Evolutionary conservation across 306 rosid species (phyloP), one percentile per base, ranked within the genome.

Genomic region (Lagenaria siceraria): DNA sequence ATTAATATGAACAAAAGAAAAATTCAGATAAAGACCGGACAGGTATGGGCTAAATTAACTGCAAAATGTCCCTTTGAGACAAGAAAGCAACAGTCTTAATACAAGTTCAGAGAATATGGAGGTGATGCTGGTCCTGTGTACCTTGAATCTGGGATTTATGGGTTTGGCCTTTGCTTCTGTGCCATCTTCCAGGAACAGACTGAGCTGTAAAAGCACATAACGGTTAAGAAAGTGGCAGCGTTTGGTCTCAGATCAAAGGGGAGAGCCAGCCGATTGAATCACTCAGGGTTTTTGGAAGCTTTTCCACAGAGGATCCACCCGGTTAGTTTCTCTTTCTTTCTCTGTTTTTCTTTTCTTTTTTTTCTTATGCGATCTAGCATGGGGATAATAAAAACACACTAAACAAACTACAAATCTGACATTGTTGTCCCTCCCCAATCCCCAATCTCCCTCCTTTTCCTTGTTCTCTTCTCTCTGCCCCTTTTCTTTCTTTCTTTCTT

Each of bases 171-270:
- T 81, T 83, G 74, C 56, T 53, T 80, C 60, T 77, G 84, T 88
- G 89, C 52, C 91, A 84, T 89, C 74, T 85, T 82, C 70, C 46
- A 81, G 88, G 81, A 84, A 81, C 97, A 87, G 53, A 83, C 86
- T 80, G 89, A 93, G 96, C 97, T 93, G 98, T 84, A 91, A 91
- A 87, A 86, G 85, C 79, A 91, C 84, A 78, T 82, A 84, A 33
- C 65, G 81, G 71, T 82, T 77, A 52, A 80, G 60, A 79, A 82
- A 78, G 54, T 83, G 90, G 88, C 97, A 89, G 98, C 83, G 87
- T 70, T 70, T 86, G 90, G 91, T 88, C 93, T 82, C 22, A 61
- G 86, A 82, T 88, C 82, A 76, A 78, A 62, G 79, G 81, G 81
- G 80, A 88, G 75, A 64, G 15, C 59, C 42, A 69, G 55, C 75